phyloP scores from a whole-genome alignment of 2,329 filamentous ascomycete species.

The Amylocarpus encephaloides region DNA sequence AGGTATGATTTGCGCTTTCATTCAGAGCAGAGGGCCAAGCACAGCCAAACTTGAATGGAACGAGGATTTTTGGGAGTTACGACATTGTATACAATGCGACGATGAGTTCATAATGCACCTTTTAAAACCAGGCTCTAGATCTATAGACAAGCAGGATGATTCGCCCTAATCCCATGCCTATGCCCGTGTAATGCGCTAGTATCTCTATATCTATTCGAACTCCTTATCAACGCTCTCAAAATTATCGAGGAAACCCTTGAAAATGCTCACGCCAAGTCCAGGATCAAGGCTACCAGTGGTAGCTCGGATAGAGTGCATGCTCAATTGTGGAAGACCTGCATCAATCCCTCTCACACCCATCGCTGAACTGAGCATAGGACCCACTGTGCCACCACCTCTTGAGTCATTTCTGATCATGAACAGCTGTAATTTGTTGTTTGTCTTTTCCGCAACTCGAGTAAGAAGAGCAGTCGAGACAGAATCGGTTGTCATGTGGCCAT shows the following conservation, averaged over 20 bases:
- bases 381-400: constrained; percentile 87
- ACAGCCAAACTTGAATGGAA: too few species aligned
- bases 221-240: constrained; percentile 81
- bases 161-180: not conserved
- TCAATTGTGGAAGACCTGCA: constrained; percentile 82
- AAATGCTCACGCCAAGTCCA: constrained; percentile 79
- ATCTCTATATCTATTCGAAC: constrained; percentile 35
- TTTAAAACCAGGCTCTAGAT: too few species aligned
- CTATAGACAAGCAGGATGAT: too few species aligned
- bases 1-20: too few species aligned
- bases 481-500: constrained; percentile 96
- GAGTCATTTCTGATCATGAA: constrained; percentile 96
- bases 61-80: too few species aligned
- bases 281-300: constrained; percentile 83
- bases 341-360: constrained; percentile 82
- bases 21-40: too few species aligned
- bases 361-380: constrained; percentile 74
- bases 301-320: constrained; percentile 89
- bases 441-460: constrained; percentile 68
- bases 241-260: constrained; percentile 81
- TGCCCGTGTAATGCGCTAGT: not conserved
- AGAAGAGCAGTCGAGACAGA: constrained; percentile 77
- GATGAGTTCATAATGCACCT: too few species aligned
- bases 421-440: constrained; percentile 65
- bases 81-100: too few species aligned